Evolutionary conservation across 176 grass and related monocot species (phyloP).

Genomic region (Coix lacrymajobi): DNA sequence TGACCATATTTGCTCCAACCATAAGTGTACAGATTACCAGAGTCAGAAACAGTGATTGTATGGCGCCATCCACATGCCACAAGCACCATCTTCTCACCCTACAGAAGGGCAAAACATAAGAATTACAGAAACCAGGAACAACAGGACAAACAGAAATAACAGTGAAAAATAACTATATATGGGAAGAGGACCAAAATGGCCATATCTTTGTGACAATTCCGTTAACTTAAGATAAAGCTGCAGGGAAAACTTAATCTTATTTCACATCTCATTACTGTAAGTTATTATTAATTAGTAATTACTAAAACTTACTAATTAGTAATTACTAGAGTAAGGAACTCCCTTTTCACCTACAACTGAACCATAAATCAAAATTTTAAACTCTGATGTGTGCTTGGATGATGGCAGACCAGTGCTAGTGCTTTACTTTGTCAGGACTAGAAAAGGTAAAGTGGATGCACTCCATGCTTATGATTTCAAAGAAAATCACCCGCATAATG

Average conservation of each 20-base stretch:
- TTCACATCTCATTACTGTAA: background rate
- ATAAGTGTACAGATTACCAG: conserved; percentile 83
- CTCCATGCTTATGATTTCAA: background rate
- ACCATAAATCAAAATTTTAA: background rate
- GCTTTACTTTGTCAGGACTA: background rate
- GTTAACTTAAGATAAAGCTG: background rate
- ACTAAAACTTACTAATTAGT: no score
- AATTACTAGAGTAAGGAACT: background rate
- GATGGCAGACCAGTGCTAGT: background rate
- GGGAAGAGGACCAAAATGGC: background rate
- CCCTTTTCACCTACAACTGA: background rate
- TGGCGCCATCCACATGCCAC: conserved; percentile 99
- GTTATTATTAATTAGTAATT: background rate
- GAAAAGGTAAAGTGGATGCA: background rate
- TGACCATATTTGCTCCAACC: conserved; percentile 99
- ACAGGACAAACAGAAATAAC: background rate
- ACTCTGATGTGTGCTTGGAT: background rate
- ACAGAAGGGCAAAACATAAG: conserved; percentile 21
- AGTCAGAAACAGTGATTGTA: conserved; percentile 79
- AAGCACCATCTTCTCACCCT: conserved; percentile 88
- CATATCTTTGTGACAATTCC: background rate
- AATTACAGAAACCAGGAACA: background rate
- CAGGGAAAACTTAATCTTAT: background rate
- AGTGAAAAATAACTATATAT: background rate
- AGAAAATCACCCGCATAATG: background rate